These are phyloP conservation scores for Hansenula sp. DNA, from an alignment of 1,139 yeast genomes.

Conservation along the genomic window DNA sequence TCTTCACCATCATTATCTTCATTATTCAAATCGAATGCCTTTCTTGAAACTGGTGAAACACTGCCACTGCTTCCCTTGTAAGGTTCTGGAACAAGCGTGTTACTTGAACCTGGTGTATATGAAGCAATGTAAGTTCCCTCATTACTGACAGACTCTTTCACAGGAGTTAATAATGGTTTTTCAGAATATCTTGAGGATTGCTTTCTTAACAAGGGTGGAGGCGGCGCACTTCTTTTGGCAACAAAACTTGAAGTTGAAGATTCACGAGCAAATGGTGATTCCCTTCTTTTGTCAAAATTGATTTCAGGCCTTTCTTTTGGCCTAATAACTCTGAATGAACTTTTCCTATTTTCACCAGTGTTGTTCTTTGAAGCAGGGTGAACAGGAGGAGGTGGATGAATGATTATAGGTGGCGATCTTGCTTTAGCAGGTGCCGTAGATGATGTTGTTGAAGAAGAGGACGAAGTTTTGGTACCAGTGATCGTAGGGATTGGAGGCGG, in stretches of 20 bases:
- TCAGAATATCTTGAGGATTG: conserved; percentile 15
- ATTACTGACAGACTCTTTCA: conserved; percentile 18
- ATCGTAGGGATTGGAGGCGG: not conserved
- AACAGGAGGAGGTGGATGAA: conserved; percentile 3
- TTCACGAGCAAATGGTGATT: conserved; percentile 57
- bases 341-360: conserved; percentile 6
- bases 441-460: not conserved
- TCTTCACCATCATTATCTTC: not conserved
- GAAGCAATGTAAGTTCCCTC: conserved; percentile 26
- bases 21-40: conserved; percentile 11
- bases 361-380: conserved; percentile 2
- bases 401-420: conserved; percentile 1
- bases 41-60: conserved; percentile 22
- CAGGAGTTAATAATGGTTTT: conserved; percentile 16
- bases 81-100: conserved; percentile 36
- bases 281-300: conserved; percentile 76
- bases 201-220: conserved; percentile 42
- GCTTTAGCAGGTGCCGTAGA: conserved; percentile 1
- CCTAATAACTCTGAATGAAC: conserved; percentile 62
- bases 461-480: not conserved
- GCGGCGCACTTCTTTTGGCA: conserved; percentile 74
- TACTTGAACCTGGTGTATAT: conserved; percentile 37
- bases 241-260: conserved; percentile 33
- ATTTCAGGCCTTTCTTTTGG: conserved; percentile 63
- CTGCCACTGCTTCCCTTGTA: conserved; percentile 31